Base-by-base conservation (phyloP, 2,329 filamentous ascomycete species). In the Ophiognomonia clavigignenti-juglandacearum region DNA sequence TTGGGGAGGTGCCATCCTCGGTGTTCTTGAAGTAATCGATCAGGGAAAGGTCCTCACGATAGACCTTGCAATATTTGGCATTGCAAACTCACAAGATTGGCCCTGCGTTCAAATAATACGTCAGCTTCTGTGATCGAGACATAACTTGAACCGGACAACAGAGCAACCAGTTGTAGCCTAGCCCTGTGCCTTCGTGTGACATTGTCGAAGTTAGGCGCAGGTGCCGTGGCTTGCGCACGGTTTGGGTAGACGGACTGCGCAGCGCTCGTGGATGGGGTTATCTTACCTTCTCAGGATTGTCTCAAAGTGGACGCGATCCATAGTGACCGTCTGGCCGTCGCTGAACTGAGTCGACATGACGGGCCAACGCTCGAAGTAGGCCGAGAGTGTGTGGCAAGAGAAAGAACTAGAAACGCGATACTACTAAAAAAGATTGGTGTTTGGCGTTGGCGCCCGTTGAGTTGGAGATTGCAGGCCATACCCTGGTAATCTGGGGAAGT, bases 271-370 rank as follows among this genome's bases (percentile, higher is more conserved):
- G n/a, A n/a, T n/a, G n/a, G n/a, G n/a, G 6, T 6, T 7, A 14
- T 39, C 74, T 68, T 64, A 85, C 83, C 78, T 76, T 59, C 75
- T 73, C 44, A 83, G 59, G 39, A 85, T 68, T 48, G 78, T 77
- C 57, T 84, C 75, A 56, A 84, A 78, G 64, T 84, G 78, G 41
- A 65, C 62, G 58, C 74, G 79, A 53, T 79, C 77, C 54, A 84
- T 73, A 9, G 78, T 82, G 42, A 85, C 74, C 38, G 42, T 45
- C 19, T 46, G 39, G n/a, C 24, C 31, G 23, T 27, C 35, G 23
- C 20, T 40, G n/a, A 16, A 20, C 8, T 29, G 39, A n/a, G 22
- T 43, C 34, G 46, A 41, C 50, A 52, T 52, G 39, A 24, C 29
- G 38, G 27, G 18, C 36, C 32, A 40, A n/a, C n/a, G n/a, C 31